Conservation (phyloP, 2,329 filamentous ascomycete species). For the Leptodontidium sp. region DNA sequence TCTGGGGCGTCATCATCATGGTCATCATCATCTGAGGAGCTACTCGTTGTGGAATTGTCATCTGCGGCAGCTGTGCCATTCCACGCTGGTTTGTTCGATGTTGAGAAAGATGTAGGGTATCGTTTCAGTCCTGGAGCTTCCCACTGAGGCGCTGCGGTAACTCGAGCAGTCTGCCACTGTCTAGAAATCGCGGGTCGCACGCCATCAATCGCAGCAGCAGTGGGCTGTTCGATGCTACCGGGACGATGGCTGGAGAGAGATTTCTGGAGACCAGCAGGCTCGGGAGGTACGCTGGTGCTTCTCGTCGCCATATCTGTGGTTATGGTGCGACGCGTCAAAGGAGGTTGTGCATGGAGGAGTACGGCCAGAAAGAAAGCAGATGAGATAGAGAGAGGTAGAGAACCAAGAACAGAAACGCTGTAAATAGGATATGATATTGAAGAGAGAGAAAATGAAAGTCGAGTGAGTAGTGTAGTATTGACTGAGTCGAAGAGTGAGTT, state of each 20-base stretch:
- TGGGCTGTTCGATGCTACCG: neutral
- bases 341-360: neutral
- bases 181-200: conserved; percentile 32
- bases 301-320: conserved; percentile 4
- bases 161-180: conserved; percentile 40
- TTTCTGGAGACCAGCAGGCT: neutral
- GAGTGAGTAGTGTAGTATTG: neutral
- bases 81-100: conserved; percentile 41
- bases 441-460: neutral
- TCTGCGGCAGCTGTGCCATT: conserved; percentile 22
- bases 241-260: neutral
- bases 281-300: conserved; percentile 7
- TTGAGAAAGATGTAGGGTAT: conserved; percentile 39
- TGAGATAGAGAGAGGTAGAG: neutral
- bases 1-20: conserved; percentile 21
- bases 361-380: neutral
- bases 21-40: conserved; percentile 38
- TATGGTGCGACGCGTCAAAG: neutral
- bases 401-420: neutral
- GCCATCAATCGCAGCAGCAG: conserved; percentile 5
- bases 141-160: conserved; percentile 26
- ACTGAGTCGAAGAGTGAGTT: neutral
- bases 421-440: neutral
- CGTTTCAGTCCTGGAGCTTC: conserved; percentile 32
- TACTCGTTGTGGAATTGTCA: conserved; percentile 33